Evolutionary conservation across 2,329 filamentous ascomycete species (phyloP), one percentile per base, ranked within the genome.

Genomic region (Aspergillus cejpii): DNA sequence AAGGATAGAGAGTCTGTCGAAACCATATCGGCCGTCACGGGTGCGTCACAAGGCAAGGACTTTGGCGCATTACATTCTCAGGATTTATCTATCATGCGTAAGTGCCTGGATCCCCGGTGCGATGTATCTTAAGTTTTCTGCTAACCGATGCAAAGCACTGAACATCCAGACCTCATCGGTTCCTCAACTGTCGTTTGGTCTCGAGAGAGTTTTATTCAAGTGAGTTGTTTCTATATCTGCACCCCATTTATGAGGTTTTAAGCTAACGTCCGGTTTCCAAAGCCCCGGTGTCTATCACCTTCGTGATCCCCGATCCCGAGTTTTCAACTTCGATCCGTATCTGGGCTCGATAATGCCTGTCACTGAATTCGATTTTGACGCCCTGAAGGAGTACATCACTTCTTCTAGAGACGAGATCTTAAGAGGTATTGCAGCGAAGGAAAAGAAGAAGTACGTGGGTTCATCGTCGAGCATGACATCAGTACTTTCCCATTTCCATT

Each of bases 301-400:
- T 41, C 90, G 94, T 66, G 92, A 98, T 63, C 82, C 84, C 19
- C 80, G 87, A 46, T 89, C 91, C 29, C 78, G 82, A 14, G 88
- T 97, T 5, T 98, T 82, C 75, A 98, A 98, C 64, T 98, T 98
- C 58, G 91, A 98, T 61, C 92, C 94, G 0, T 96, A 96, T 60
- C 76, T 98, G 15, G 81, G 89, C 48, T 82, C 81, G 41, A 94
- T 98, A 57, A 97, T 97, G 88, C 90, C 92, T 1, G 83, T 92
- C 12, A 74, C 79, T 2, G 87, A 98, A 60, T 98, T 98, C 60
- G 87, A 98, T 60, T 98, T 94, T 65, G 78, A 86, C 46, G 83
- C 88, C 3, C 68, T 98, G 43, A 87, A 86, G 63, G 77, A 83
- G 51, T 98, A 95, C 65, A 81, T 95, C 52, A 96, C 90, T 0